phyloP scores from a whole-genome alignment of 495 filamentous ascomycete genomes.

The Lasiosphaeris hirsuta region DNA sequence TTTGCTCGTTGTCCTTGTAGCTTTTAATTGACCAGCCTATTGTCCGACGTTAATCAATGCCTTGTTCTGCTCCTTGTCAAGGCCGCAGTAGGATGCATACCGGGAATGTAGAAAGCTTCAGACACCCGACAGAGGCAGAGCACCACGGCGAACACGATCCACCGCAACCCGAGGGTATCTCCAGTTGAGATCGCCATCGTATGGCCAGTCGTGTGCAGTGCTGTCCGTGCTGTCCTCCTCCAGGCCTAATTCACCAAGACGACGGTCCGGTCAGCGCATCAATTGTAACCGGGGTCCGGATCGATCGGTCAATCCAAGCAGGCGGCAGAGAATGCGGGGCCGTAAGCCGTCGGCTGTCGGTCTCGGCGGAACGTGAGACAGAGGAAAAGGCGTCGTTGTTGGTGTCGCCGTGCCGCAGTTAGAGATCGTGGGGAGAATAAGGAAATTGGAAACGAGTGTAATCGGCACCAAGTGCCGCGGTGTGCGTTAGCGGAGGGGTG shows the following conservation, averaged over 20 bases:
- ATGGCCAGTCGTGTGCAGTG: slow-evolving; percentile 24
- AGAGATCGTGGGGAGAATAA: background rate
- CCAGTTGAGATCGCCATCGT: slow-evolving; percentile 6
- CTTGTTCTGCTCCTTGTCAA: background rate
- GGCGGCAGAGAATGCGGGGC: too few species aligned
- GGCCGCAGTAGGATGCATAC: slow-evolving; percentile 42
- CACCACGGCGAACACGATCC: slow-evolving; percentile 29
- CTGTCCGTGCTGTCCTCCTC: background rate
- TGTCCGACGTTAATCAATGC: slow-evolving; percentile 8
- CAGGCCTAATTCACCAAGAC: background rate
- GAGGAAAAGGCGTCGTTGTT: too few species aligned
- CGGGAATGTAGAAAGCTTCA: slow-evolving; percentile 76
- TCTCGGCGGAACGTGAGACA: too few species aligned
- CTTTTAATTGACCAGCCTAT: slow-evolving; percentile 73
- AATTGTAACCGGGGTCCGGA: too few species aligned
- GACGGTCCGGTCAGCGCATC: too few species aligned
- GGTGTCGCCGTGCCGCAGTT: too few species aligned
- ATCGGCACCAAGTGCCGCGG: slow-evolving; percentile 55
- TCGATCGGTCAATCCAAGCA: too few species aligned
- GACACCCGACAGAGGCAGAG: slow-evolving; percentile 28
- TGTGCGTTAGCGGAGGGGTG: background rate
- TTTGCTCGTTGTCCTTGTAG: slow-evolving; percentile 74
- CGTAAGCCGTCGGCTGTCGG: too few species aligned
- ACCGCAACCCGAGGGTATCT: slow-evolving; percentile 21
- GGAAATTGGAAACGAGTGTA: slow-evolving; percentile 52